Evolutionary conservation across 2,329 filamentous ascomycete genomes (phyloP), one percentile per base, ranked within the genome.

Genomic region (Zymoseptoria crescenta): DNA sequence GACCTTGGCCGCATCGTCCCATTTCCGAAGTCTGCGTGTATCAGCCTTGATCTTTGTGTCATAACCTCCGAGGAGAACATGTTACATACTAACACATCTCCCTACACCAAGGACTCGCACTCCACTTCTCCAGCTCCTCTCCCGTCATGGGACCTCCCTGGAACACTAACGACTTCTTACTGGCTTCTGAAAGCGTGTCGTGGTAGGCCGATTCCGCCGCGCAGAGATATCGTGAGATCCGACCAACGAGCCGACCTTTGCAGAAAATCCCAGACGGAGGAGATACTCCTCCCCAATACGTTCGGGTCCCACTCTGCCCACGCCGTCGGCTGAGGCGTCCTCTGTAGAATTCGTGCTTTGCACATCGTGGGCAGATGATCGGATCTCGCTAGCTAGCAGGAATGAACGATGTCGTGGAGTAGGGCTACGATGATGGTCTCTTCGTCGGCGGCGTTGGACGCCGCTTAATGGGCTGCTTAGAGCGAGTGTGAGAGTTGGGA

Each of bases 371-470:
- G 60, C 59, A 35, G 72, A 61, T 2, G 64, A 27, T 50, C 56
- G 20, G 28, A 57, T 55, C 48, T 65, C 55, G 8, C 54, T 41
- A 4, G 55, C 50, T 66, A 74, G 75, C 4, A 76, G 68, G 55
- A 75, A 74, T 45, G 74, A n/a, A 74, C 75, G 49, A 76, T 74
- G 56, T 77, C 75, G 58, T 77, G 75, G 5, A 77, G 66, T 9
- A 77, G 64, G 5, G 75, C 73, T 1, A 74, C 74, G 41, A 74
- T 64, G 4, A 75, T 61, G 6, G 72, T 69, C 51, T 68, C 66
- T 20, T 64, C 62, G 41, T 68, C 64, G n/a, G 61, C 57, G 20
- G 56, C 55, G 29, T 62, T 52, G 29, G 45, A 49, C n/a, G 49
- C 28, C 9, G 67, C 70, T 16, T 65, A 63, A 30, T 69, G 62